Evolutionary conservation across 1,284 basidiomycete species (phyloP), one percentile per base, ranked within the genome.

Genomic region (Heterobasidion irregulare): DNA sequence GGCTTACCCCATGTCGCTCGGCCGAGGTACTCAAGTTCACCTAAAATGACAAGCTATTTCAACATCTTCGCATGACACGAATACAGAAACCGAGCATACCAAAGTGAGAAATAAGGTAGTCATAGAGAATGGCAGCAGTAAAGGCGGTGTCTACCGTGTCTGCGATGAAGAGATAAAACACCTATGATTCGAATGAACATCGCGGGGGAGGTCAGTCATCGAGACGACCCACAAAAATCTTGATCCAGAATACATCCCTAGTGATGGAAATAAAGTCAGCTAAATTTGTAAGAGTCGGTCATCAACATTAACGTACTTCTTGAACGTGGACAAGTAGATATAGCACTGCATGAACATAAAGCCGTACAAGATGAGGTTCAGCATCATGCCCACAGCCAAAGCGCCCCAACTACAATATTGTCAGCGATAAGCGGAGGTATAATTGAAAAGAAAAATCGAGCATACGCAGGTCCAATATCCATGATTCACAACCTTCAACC

Each of bases 91-190:
- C 12, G 38, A 41, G 38, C 38, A 12, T 13, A 63, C 66, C 65
- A 47, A 66, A 66, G 16, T 64, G 58, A 1, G 60, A 59, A 36
- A 69, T 62, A 43, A 72, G 63, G 32, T 62, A 51, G 33, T 63
- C 60, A 53, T 72, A 72, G 8, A 70, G 54, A 54, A 65, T 69
- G 26, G 58, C 57, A n/a, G 65, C 61, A 52, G 64, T 58, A 56
- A 68, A 70, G 13, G 61, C 58, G 0, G 68, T 62, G 54, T 70
- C 67, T 15, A 67, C 32, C 4, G 64, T 61, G 58, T 72, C 71
- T 8, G 63, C 62, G 12, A 69, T 8, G 51, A 70, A 63, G 9
- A 73, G 59, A 6, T 65, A 50, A 3, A 46, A 45, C 26, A 63
- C 61, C 62, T 63, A 33, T 32, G 33, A 15, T 12, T 43, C 34